Conservation (phyloP, 306 rosid genomes). For the Quercus mongolica region DNA sequence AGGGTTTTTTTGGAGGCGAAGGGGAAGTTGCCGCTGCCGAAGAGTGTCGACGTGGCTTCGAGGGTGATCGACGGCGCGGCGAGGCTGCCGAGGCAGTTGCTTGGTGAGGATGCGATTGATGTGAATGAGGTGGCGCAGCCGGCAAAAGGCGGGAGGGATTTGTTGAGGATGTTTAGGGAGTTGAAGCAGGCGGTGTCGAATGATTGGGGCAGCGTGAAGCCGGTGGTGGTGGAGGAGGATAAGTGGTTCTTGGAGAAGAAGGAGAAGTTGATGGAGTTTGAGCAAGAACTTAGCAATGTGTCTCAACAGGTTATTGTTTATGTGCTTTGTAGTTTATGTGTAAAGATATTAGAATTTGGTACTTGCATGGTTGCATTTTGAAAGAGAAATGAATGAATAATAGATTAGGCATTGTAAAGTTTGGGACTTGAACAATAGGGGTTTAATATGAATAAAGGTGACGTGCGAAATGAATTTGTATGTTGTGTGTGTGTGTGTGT, state of each 20-base stretch:
- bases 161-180: conserved; percentile 86
- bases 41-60: conserved; percentile 65
- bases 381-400: too few species aligned
- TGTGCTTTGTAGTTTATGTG: not conserved
- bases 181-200: conserved; percentile 71
- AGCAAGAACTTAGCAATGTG: conserved; percentile 59
- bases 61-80: conserved; percentile 92
- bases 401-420: not conserved
- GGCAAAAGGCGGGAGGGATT: conserved; percentile 84
- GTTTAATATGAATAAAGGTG: not conserved
- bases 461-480: not conserved
- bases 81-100: conserved; percentile 73
- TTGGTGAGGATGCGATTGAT: conserved; percentile 46
- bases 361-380: not conserved
- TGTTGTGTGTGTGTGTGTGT: not conserved
- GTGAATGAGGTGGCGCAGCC: conserved; percentile 71
- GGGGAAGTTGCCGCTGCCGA: conserved; percentile 62
- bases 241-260: conserved; percentile 79
- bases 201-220: conserved; percentile 82
- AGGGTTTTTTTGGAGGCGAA: conserved; percentile 68
- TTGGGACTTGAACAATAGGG: not conserved
- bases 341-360: not conserved
- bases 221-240: conserved; percentile 84
- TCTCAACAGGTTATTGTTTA: conserved; percentile 69
- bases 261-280: conserved; percentile 67